Evolutionary conservation across 2,329 filamentous ascomycete genomes (phyloP).

Genomic region (Bipolaris bicolor): DNA sequence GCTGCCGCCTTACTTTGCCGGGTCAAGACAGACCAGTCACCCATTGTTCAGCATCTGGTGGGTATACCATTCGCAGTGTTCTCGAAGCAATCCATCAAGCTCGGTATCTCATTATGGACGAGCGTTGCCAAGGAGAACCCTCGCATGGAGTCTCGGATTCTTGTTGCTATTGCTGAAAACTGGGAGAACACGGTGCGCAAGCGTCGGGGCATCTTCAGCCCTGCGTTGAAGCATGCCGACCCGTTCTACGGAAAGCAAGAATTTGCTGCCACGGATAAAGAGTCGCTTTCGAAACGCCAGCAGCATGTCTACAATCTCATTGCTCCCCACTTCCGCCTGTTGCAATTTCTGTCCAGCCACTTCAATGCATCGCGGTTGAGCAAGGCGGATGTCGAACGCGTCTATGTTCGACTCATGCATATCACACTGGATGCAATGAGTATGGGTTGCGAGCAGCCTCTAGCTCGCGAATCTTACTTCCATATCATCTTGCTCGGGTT

Average conservation of each 20-base stretch:
- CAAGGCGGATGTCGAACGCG: conserved; percentile 77
- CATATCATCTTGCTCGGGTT: conserved; percentile 84
- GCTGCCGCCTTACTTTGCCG: conserved; percentile 87
- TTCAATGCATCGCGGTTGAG: conserved; percentile 92
- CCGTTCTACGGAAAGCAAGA: conserved; percentile 92
- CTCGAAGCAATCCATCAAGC: conserved; percentile 92
- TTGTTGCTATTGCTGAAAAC: conserved; percentile 85
- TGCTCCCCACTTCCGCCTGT: conserved; percentile 80
- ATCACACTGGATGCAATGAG: conserved; percentile 75
- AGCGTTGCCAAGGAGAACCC: conserved; percentile 97
- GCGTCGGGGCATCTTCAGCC: conserved; percentile 81
- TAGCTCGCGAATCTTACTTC: conserved; percentile 91
- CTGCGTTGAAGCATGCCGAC: conserved; percentile 74
- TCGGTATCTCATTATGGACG: conserved; percentile 94
- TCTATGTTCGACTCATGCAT: conserved; percentile 82
- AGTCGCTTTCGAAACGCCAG: conserved; percentile 73
- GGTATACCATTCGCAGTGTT: conserved; percentile 92
- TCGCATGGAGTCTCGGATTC: conserved; percentile 80
- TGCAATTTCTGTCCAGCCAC: conserved; percentile 92
- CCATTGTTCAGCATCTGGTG: conserved; percentile 85
- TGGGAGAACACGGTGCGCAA: conserved; percentile 86
- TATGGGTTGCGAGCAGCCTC: conserved; percentile 73
- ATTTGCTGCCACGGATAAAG: conserved; percentile 87
- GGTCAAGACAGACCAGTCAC: conserved; percentile 73
- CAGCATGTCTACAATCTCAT: conserved; percentile 82